Base-by-base conservation (phyloP, 129 eudicot species). In the Scalesia atractyloides region DNA sequence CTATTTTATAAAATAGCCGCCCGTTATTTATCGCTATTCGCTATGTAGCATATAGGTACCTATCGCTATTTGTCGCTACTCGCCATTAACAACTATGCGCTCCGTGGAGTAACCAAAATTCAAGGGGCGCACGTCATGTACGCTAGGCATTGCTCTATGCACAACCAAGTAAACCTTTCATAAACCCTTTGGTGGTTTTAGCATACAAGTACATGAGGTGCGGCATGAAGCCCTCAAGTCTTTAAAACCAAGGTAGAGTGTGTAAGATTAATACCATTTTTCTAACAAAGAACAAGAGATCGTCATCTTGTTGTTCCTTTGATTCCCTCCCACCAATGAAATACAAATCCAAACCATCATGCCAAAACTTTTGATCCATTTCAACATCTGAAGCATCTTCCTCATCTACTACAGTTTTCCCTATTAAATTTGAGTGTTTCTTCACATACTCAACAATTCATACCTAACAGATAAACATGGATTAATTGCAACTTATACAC, bases 391-490 rank as follows among this genome's bases (percentile, higher is more conserved):
- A 76, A 39, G 87, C 82, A 72, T 86, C 89, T 16, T 87, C 68
- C 60, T 89, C 92, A n/a, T 90, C 98, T 39, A 80, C 84, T 60
- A 74, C 41, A 6, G 88, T 86, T 72, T 90, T 76, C 64, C 87
- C 92, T 64, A 87, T 69, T 72, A 84, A 68, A 58, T 85, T 88
- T 16, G 97, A 93, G 73, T 90, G 92, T 81, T 87, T 93, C 84
- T 85, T 90, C 76, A 89, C 96, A 90, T 86, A 83, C 87, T 84
- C 84, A 93, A 75, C 88, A 89, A 80, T 73, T 89, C 96, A 74
- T 73, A 73, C 84, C 98, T 89, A 67, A 26, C 64, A 30, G 64
- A 72, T 7, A 24, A 58, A 43, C 50, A 65, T 7, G 49, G 30
- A 53, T 18, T 47, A 69, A 26, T 49, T 41, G n/a, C n/a, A 50